Evolutionary conservation across 352 stramenopile genomes (phyloP), one percentile per base, ranked within the genome.

Genomic region (Peronosclerospora sorghi): DNA sequence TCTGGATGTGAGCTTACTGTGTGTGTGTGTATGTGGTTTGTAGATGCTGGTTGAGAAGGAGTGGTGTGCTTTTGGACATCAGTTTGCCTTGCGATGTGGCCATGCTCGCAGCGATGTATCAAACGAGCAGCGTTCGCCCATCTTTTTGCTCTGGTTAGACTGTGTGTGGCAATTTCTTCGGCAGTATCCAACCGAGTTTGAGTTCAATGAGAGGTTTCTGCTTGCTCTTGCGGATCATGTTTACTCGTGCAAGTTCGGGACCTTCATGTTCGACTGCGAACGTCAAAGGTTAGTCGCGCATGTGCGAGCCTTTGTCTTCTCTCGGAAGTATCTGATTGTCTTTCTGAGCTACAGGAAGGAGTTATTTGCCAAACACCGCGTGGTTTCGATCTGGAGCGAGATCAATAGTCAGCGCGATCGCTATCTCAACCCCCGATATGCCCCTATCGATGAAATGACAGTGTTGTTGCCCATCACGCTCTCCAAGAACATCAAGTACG

Each of bases 61-160:
- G 42, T 99, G 97, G 88, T 96, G 95, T 59, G 83, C 72, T 24
- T 99, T 99, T 62, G 97, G 97, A 2, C 95, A 99, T 73, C 91
- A 97, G 21, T 99, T 99, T 49, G 85, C 95, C 12, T 63, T 85
- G 10, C 75, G 96, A 10, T 93, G 78, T 50, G 96, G 92, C 24
- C 94, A 98, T 51, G 94, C 89, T 18, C 79, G 73, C 18, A 82
- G 63, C 32, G 88, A 97, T 38, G 83, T 61, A 4, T 59, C 36
- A 10, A 83, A 98, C 46, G 88, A 97, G 32, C 86, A 99, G 62
- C 81, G 93, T 23, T 98, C 95, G 36, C 96, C 96, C 4, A 93
- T 99, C 40, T 99, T 99, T 64, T 48, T 99, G 21, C 87, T 98
- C 44, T 99, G 96, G 72, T 54, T 99, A 23, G 96, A 99, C 73